Percentiles rank a stretch among this genome's conserved stretches.
These are phyloP conservation scores for Cladorrhinum sp. DNA, from an alignment of 2,329 filamentous ascomycete species.

Conservation along the genomic window DNA sequence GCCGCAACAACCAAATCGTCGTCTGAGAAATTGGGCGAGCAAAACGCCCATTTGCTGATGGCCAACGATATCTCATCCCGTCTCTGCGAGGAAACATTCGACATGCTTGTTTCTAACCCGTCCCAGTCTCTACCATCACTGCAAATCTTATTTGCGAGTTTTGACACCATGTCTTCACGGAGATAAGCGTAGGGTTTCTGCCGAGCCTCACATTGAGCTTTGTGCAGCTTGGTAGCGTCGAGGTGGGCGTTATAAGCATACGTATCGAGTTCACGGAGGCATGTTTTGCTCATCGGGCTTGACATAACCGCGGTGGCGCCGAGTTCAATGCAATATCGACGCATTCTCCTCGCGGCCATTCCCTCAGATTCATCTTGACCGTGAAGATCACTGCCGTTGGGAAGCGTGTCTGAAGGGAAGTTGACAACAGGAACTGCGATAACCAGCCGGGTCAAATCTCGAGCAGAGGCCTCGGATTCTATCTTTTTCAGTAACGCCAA, in stretches of 20 bases:
- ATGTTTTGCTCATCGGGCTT: constrained; percentile 71
- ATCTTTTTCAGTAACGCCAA: constrained; percentile 54
- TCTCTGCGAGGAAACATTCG: constrained; percentile 65
- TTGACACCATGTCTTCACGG: constrained; percentile 89
- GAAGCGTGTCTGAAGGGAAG: constrained; percentile 31
- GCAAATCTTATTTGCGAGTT: constrained; percentile 86
- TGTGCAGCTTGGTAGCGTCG: constrained; percentile 70
- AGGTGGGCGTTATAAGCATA: constrained; percentile 82
- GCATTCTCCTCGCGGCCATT: background rate
- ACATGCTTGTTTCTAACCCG: constrained; percentile 60
- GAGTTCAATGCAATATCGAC: constrained; percentile 73
- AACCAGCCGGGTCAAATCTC: constrained; percentile 55
- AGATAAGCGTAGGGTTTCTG: constrained; percentile 86
- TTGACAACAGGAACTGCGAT: constrained; percentile 55
- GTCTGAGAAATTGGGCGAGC: constrained; percentile 82
- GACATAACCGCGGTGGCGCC: constrained; percentile 84
- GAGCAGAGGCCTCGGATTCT: constrained; percentile 55
- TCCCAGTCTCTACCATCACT: constrained; percentile 61
- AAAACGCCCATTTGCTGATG: constrained; percentile 34
- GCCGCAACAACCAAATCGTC: constrained; percentile 86
- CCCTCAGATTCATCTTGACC: background rate
- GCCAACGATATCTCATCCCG: constrained; percentile 58
- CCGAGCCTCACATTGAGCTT: constrained; percentile 67
- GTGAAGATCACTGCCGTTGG: background rate
- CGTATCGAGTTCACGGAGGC: constrained; percentile 72